Conservation (phyloP, 306 rosid genomes). For the Trifolium pratense region DNA sequence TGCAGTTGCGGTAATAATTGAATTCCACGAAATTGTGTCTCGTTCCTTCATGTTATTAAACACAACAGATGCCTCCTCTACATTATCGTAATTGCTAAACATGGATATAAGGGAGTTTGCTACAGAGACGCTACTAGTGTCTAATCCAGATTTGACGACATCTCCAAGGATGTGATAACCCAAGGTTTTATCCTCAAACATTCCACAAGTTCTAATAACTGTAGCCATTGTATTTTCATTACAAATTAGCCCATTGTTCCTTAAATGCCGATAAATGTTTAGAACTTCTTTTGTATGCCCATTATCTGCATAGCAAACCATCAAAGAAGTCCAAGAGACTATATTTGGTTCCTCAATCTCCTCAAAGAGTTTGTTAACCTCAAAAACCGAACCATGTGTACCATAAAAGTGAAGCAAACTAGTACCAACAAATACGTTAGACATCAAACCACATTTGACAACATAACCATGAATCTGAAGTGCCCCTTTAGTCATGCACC, state of each 20-base stretch:
- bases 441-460: conserved; percentile 60
- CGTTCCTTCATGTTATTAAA: conserved; percentile 71
- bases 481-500: conserved; percentile 62
- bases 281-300: conserved; percentile 64
- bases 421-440: conserved; percentile 82
- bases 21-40: conserved; percentile 93
- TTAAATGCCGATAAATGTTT: conserved; percentile 59
- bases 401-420: conserved; percentile 83
- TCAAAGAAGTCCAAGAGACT: conserved; percentile 95
- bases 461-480: conserved; percentile 75
- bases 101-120: conserved; percentile 78
- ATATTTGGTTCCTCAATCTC: conserved; percentile 80
- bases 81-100: conserved; percentile 65
- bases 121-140: conserved; percentile 63
- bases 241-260: conserved; percentile 48
- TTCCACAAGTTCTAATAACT: conserved; percentile 74
- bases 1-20: conserved; percentile 73
- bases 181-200: conserved; percentile 61
- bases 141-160: conserved; percentile 69
- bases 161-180: conserved; percentile 75
- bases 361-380: conserved; percentile 61
- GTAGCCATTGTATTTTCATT: conserved; percentile 74
- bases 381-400: conserved; percentile 53
- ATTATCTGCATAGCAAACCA: conserved; percentile 66
- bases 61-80: conserved; percentile 65